Evolutionary conservation across 495 filamentous ascomycete species (phyloP).

Genomic region (Penicillium soppii): DNA sequence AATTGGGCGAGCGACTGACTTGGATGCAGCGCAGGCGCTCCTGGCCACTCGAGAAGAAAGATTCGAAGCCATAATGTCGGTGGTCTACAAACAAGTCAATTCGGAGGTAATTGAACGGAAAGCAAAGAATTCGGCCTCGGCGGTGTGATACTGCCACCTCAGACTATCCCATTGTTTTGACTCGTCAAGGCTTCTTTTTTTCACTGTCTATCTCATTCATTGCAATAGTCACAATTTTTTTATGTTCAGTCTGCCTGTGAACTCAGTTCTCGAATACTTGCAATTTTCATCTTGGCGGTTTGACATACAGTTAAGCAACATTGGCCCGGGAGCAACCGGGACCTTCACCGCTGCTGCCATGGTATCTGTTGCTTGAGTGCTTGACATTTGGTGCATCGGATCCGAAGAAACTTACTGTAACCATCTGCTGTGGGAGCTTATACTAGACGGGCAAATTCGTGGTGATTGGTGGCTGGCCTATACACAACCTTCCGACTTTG

Average conservation of each 20-base stretch:
- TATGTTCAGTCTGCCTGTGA: not conserved
- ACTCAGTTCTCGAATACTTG: not conserved
- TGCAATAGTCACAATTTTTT: not conserved
- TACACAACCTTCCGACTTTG: not conserved
- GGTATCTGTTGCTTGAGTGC: constrained; percentile 8
- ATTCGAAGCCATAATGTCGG: constrained; percentile 38
- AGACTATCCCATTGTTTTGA: constrained; percentile 1
- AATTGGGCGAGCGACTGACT: constrained; percentile 15
- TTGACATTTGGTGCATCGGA: constrained; percentile 2
- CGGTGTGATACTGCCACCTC: constrained; percentile 29
- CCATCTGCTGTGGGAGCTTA: not conserved
- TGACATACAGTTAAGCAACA: constrained; percentile 6
- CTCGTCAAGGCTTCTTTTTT: not conserved
- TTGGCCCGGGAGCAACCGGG: not conserved
- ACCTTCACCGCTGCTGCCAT: constrained; percentile 24
- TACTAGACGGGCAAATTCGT: not conserved
- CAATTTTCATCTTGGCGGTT: constrained; percentile 1
- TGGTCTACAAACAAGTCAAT: constrained; percentile 15
- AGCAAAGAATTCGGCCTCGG: constrained; percentile 31
- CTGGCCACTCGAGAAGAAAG: constrained; percentile 36
- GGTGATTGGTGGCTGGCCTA: not conserved
- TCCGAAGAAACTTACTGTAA: constrained; percentile 1
- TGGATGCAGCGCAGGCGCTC: constrained; percentile 34
- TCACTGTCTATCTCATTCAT: not conserved
- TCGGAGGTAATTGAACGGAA: constrained; percentile 19